Evolutionary conservation across 1,139 yeast genomes (phyloP).

Genomic region (Debaryomycetaceae sp.): DNA sequence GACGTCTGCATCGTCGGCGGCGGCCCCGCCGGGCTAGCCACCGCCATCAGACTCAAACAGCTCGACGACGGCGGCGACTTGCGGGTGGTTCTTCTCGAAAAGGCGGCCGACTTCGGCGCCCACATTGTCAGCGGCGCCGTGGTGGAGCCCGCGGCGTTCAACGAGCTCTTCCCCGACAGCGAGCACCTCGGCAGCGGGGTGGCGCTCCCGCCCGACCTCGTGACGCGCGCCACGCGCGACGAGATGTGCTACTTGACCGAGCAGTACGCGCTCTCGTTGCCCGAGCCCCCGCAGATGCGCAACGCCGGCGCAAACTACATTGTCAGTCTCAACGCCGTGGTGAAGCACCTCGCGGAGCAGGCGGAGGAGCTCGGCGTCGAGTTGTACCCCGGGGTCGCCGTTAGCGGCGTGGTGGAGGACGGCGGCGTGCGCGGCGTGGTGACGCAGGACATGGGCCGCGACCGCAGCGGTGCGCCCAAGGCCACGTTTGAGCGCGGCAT

Average conservation of each 20-base stretch:
- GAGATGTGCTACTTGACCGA: slow-evolving; percentile 65
- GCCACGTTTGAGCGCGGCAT: slow-evolving; percentile 87
- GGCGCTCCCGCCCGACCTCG: slow-evolving; percentile 74
- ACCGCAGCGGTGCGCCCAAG: slow-evolving; percentile 70
- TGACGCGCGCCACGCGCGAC: slow-evolving; percentile 66
- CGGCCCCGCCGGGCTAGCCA: slow-evolving; percentile 95
- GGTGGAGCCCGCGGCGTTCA: slow-evolving; percentile 80
- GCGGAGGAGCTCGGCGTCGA: slow-evolving; percentile 96
- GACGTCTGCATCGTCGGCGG: slow-evolving; percentile 97
- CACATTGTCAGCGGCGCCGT: slow-evolving; percentile 95
- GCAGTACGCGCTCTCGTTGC: slow-evolving; percentile 60
- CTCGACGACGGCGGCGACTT: slow-evolving; percentile 66
- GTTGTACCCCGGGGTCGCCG: slow-evolving; percentile 86
- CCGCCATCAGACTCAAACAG: slow-evolving; percentile 87
- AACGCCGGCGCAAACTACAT: slow-evolving; percentile 81
- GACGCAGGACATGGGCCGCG: slow-evolving; percentile 86
- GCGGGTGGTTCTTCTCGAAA: slow-evolving; percentile 84
- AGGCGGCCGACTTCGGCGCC: slow-evolving; percentile 87
- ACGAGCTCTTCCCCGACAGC: slow-evolving; percentile 80
- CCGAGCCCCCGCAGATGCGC: slow-evolving; percentile 90
- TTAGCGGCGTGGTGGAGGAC: slow-evolving; percentile 61
- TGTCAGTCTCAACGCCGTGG: slow-evolving; percentile 78
- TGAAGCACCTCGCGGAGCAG: slow-evolving; percentile 74
- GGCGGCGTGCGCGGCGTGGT: slow-evolving; percentile 83
- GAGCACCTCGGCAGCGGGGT: slow-evolving; percentile 53